Evolutionary conservation across 768 basidiomycete species (phyloP).

Genomic region (Mycena amicta): DNA sequence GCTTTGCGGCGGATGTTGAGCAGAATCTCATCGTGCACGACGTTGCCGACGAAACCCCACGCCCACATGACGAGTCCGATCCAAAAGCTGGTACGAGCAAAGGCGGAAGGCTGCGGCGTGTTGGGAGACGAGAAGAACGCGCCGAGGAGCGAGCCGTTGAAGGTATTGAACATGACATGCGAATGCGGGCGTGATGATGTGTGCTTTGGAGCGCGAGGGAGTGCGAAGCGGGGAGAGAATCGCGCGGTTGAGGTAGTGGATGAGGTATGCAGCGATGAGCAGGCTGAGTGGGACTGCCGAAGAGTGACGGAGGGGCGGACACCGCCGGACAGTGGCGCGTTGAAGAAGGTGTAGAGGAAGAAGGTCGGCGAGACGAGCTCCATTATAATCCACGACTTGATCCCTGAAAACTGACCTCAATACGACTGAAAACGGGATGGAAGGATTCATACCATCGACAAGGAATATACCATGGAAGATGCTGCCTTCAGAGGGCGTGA

Average conservation of each 20-base stretch:
- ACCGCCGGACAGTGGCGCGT: slow-evolving; percentile 49
- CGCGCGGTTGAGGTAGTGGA: slow-evolving; percentile 85
- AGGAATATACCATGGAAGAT: slow-evolving; percentile 48
- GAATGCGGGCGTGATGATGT: slow-evolving; percentile 60
- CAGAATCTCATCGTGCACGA: slow-evolving; percentile 89
- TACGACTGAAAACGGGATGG: neutral
- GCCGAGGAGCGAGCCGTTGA: slow-evolving; percentile 74
- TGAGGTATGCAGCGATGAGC: slow-evolving; percentile 60
- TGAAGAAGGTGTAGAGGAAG: slow-evolving; percentile 53
- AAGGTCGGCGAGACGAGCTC: slow-evolving; percentile 63
- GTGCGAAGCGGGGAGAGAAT: slow-evolving; percentile 79
- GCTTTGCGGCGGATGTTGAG: slow-evolving; percentile 77
- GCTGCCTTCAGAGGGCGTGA: slow-evolving; percentile 47
- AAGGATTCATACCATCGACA: slow-evolving; percentile 52
- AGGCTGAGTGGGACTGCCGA: slow-evolving; percentile 47
- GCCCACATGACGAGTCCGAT: slow-evolving; percentile 68
- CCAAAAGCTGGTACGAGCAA: slow-evolving; percentile 53
- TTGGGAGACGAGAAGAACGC: slow-evolving; percentile 65
- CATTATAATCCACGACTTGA: slow-evolving; percentile 76
- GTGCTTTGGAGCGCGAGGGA: slow-evolving; percentile 75
- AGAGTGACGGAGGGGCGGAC: slow-evolving; percentile 31
- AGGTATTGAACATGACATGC: slow-evolving; percentile 67
- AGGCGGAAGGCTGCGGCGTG: slow-evolving; percentile 37
- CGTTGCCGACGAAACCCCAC: slow-evolving; percentile 74
- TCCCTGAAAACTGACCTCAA: slow-evolving; percentile 12